phyloP scores from a whole-genome alignment of 2,329 filamentous ascomycete species.

The Cryphonectria japonica region DNA sequence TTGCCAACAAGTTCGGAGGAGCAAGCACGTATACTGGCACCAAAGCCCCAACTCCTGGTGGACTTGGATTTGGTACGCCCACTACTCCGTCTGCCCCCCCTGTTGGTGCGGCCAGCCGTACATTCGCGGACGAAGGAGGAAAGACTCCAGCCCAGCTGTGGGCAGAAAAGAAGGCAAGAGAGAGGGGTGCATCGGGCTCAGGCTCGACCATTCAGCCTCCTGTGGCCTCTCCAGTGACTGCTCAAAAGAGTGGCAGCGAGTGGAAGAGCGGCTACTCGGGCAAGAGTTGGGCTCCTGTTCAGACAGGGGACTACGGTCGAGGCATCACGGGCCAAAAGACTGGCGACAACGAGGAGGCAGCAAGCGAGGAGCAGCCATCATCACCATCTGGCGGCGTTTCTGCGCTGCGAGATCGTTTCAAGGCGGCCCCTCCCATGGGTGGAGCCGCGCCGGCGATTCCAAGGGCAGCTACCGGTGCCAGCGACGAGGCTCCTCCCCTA shows the following conservation, averaged over 20 bases:
- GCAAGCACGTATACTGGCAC: constrained; percentile 79
- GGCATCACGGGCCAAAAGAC: constrained; percentile 66
- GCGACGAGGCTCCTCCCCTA: constrained; percentile 57
- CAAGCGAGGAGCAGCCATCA: constrained; percentile 55
- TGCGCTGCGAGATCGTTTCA: constrained; percentile 81
- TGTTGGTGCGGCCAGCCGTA: constrained; percentile 82
- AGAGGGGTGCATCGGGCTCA: constrained; percentile 60
- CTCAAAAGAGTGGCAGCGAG: constrained; percentile 75
- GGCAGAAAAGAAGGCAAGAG: constrained; percentile 94
- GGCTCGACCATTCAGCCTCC: constrained; percentile 49
- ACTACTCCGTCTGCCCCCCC: constrained; percentile 63
- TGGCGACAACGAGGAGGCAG: constrained; percentile 52
- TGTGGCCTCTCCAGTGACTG: constrained; percentile 58
- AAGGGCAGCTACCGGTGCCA: constrained; percentile 43
- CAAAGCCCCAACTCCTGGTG: constrained; percentile 80
- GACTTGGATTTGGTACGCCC: constrained; percentile 64
- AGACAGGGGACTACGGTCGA: constrained; percentile 72
- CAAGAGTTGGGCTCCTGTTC: constrained; percentile 87
- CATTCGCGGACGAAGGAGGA: constrained; percentile 91
- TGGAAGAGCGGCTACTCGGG: constrained; percentile 93
- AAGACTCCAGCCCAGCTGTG: constrained; percentile 97
- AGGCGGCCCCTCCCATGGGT: constrained; percentile 73
- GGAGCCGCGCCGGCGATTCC: constrained; percentile 44
- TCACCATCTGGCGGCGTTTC: constrained; percentile 68
- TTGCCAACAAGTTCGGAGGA: constrained; percentile 83